A percentile compares a stretch with the other conserved stretches of the same genome.
Conservation (phyloP, 495 filamentous ascomycete genomes). For the Penicillium silybi region DNA sequence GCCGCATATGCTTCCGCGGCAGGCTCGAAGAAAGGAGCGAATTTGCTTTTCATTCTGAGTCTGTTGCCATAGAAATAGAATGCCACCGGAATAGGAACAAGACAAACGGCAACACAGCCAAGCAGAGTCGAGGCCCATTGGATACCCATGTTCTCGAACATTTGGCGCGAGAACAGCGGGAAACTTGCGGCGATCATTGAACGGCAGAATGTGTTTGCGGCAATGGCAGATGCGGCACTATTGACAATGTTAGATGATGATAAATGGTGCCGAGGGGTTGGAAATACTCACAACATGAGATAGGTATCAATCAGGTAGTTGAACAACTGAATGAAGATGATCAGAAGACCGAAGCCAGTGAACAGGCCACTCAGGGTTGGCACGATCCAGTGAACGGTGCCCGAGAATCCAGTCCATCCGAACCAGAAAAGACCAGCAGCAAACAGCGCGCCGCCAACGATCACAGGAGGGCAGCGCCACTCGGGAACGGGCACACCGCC, state of each 20-base stretch:
- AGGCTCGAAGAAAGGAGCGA: slow-evolving; percentile 52
- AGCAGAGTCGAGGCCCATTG: slow-evolving; percentile 75
- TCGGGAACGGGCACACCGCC: slow-evolving; percentile 73
- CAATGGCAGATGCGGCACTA: slow-evolving; percentile 76
- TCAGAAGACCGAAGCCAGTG: slow-evolving; percentile 62
- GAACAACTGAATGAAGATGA: slow-evolving; percentile 79
- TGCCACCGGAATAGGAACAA: slow-evolving; percentile 67
- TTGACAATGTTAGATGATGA: not conserved
- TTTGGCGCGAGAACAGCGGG: slow-evolving; percentile 75
- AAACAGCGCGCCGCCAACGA: slow-evolving; percentile 71
- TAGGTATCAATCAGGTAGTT: slow-evolving; percentile 90
- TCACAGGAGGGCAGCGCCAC: slow-evolving; percentile 79
- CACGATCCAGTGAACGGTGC: slow-evolving; percentile 74
- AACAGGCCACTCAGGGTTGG: slow-evolving; percentile 69
- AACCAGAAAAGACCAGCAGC: slow-evolving; percentile 82
- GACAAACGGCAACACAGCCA: slow-evolving; percentile 61
- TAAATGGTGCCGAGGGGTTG: not conserved
- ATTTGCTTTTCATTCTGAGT: slow-evolving; percentile 35
- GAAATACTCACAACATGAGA: slow-evolving; percentile 70
- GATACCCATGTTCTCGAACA: slow-evolving; percentile 74
- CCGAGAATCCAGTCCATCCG: slow-evolving; percentile 70
- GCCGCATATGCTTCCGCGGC: slow-evolving; percentile 14
- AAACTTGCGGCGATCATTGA: slow-evolving; percentile 72
- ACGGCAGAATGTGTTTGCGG: slow-evolving; percentile 84
- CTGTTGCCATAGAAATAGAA: slow-evolving; percentile 38